Base-by-base conservation (phyloP, 106 monocot species). In the Acanthochlamys bracteata region DNA sequence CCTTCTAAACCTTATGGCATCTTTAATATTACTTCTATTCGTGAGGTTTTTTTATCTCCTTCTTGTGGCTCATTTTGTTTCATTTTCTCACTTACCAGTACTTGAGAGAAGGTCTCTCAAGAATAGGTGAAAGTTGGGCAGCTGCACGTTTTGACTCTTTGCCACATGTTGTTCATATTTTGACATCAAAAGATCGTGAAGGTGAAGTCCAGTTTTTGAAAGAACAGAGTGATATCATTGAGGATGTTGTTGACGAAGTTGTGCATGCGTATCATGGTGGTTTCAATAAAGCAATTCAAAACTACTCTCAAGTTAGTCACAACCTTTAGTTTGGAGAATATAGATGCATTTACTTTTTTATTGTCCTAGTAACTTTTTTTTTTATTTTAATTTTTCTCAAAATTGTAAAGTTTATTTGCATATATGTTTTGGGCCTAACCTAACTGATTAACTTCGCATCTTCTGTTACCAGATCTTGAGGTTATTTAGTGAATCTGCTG, bases 221-320 rank as follows among this genome's bases (percentile, higher is more conserved):
- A 76, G 91, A 98, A 59, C 96, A 92, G 65, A 84, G 91, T 69
- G 91, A 98, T 73, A 83, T 98, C 41, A 61, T 98, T 20, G 96
- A 98, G 70, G 96, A 98, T 73, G 88, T 98, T 63, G 96, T 98
- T 12, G 96, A 98, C 75, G 91, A 91, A 79, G 91, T 98, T 71
- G 96, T 98, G 9, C 96, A 98, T 81, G 85, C 91, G n/a, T 98
- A 98, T 82, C 96, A 98, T 71, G 74, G 92, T 79, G 96, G 96
- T 67, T 98, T 98, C 53, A 98, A 98, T 64, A 98, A 98, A 83
- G 96, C 96, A 64, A 98, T 98, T 70, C 96, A 98, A 47, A 98
- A 98, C 64, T 98, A 98, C 68, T 98, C 96, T 21, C 96, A 91
- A 66, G 96, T 96, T 59, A 67, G 88, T 73, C 4, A 25, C 24